Conservation (phyloP, 176 grass and related monocot species). For the Phragmites australis region DNA sequence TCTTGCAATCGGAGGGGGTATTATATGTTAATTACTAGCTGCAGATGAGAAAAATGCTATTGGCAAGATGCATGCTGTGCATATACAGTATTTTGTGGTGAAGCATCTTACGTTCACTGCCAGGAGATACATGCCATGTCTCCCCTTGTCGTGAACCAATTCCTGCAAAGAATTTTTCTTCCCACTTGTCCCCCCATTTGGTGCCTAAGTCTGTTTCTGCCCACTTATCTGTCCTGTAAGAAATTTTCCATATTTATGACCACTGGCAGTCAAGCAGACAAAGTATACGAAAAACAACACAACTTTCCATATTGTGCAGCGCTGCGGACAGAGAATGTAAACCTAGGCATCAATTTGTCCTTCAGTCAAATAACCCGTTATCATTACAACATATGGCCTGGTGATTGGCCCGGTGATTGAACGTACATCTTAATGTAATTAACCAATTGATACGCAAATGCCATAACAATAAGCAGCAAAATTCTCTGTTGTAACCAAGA, state of each 20-base stretch:
- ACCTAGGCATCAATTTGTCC: background rate
- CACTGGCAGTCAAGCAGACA: background rate
- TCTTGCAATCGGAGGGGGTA: background rate
- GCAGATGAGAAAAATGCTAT: background rate
- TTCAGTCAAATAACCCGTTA: background rate
- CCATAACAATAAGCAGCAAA: background rate
- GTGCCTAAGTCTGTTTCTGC: constrained; percentile 92
- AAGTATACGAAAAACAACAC: background rate
- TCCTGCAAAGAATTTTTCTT: constrained; percentile 93
- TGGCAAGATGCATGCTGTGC: background rate
- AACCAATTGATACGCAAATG: background rate
- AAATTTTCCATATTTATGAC: constrained; percentile 44
- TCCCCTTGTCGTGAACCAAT: constrained; percentile 98
- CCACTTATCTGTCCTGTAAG: constrained; percentile 98
- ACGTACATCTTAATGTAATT: background rate
- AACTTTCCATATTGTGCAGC: background rate
- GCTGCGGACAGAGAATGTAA: background rate
- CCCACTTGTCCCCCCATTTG: constrained; percentile 99
- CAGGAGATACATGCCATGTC: constrained; percentile 93
- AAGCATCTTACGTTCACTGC: constrained; percentile 67
- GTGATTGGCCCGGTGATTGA: no score
- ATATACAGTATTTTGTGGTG: background rate
- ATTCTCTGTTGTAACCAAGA: background rate
- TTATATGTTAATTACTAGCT: constrained; percentile 10
- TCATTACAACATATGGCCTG: background rate